Conservation (phyloP, 768 basidiomycete genomes). For the Mycena galopus region DNA sequence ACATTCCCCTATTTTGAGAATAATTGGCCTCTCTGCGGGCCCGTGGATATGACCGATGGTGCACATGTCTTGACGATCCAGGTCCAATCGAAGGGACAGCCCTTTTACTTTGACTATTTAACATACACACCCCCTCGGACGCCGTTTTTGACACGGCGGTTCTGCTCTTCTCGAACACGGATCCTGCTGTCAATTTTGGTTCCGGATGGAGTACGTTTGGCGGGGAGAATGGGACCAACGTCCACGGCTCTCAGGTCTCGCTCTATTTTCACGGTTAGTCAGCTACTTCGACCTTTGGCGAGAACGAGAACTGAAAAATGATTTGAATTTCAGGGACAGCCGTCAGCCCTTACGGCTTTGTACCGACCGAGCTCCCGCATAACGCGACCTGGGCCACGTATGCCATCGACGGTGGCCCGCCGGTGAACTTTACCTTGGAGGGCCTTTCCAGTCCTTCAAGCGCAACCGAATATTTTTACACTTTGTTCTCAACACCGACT, state of each 20-base stretch:
- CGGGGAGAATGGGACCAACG: constrained; percentile 34
- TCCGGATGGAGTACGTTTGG: constrained; percentile 36
- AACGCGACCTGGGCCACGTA: constrained; percentile 41
- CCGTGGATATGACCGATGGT: constrained; percentile 35
- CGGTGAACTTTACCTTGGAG: constrained; percentile 28
- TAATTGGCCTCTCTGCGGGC: constrained; percentile 48
- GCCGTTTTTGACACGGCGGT: constrained; percentile 12
- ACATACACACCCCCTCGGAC: constrained; percentile 37
- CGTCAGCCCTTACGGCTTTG: constrained; percentile 41
- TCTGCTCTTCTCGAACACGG: constrained; percentile 22
- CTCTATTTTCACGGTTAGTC: constrained; percentile 46
- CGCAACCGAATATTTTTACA: constrained; percentile 38
- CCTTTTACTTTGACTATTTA: constrained; percentile 49
- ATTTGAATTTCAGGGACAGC: constrained; percentile 39
- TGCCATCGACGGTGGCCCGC: constrained; percentile 40
- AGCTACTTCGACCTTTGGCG: not conserved
- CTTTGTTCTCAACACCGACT: constrained; percentile 36
- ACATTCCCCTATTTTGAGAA: constrained; percentile 42
- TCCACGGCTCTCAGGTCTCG: constrained; percentile 29
- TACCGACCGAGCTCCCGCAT: constrained; percentile 36
- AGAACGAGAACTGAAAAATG: too few relatives aligned
- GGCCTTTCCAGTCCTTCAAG: constrained; percentile 5
- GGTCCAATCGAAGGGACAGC: constrained; percentile 41
- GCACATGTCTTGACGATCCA: constrained; percentile 45
- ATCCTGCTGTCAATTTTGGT: constrained; percentile 38